Conservation (phyloP, 306 rosid species). For the Dicorynia guianensis region DNA sequence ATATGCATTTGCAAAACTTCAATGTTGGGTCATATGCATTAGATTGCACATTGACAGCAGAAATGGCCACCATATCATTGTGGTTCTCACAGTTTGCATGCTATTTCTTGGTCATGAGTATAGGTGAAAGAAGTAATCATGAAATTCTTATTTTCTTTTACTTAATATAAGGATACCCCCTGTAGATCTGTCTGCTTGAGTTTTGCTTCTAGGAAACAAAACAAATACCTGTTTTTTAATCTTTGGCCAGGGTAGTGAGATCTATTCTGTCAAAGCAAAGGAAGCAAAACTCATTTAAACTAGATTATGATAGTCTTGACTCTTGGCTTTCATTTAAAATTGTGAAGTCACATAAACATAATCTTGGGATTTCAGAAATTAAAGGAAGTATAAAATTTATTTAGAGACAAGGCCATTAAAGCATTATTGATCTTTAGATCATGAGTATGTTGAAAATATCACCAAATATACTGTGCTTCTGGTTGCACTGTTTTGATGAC, state of each 20-base stretch:
- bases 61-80: no score
- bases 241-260: no score
- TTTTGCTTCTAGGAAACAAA: no score
- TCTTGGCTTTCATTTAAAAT: no score
- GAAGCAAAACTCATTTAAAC: no score
- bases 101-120: not conserved
- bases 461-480: not conserved
- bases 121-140: not conserved
- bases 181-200: not conserved
- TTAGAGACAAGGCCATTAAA: not conserved
- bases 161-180: not conserved
- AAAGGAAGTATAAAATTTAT: no score
- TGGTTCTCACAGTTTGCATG: not conserved
- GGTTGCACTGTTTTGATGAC: not conserved
- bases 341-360: not conserved
- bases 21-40: not conserved
- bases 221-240: no score
- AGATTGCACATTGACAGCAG: not conserved
- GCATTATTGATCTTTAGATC: no score
- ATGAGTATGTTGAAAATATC: no score
- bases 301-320: no score
- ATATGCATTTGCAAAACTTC: conserved; percentile 5
- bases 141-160: not conserved
- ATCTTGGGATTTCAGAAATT: not conserved
- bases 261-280: no score